phyloP scores from a whole-genome alignment of 75 land plant genomes.

The Pseudotsuga menziesii region DNA sequence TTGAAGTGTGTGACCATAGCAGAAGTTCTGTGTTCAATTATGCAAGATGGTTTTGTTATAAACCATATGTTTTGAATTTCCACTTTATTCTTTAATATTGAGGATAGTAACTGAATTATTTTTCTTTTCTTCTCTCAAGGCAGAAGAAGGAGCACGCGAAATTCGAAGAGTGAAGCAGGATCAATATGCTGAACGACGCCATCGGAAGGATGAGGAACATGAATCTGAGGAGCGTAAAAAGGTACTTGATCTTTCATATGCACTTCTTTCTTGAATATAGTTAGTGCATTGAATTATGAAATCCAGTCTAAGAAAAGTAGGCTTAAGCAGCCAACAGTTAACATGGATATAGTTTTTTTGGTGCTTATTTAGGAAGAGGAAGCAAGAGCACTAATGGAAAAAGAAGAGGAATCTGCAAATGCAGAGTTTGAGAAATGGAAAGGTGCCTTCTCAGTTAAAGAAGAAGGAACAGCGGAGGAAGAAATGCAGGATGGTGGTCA shows the following conservation, averaged over 20 bases:
- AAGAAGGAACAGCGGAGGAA: constrained; percentile 85
- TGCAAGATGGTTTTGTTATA: neutral
- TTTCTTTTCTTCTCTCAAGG: constrained; percentile 36
- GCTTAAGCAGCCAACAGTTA: neutral
- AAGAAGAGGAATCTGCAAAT: constrained; percentile 90
- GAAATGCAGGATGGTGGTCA: constrained; percentile 74
- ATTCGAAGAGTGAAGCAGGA: constrained; percentile 73
- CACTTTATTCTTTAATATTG: neutral
- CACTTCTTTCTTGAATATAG: neutral
- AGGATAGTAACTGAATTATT: neutral
- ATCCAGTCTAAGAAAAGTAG: neutral
- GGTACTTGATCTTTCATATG: constrained; percentile 31
- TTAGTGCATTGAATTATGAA: neutral
- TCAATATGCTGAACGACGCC: constrained; percentile 70
- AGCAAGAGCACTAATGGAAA: constrained; percentile 59
- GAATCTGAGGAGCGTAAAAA: constrained; percentile 75
- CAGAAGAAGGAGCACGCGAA: constrained; percentile 78
- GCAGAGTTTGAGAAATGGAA: constrained; percentile 98
- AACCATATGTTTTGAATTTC: neutral
- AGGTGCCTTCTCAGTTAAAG: constrained; percentile 87
- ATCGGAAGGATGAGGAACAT: constrained; percentile 91
- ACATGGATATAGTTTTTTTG: neutral
- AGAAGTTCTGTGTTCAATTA: neutral
- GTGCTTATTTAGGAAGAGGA: constrained; percentile 79
- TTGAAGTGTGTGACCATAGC: neutral